Evolutionary conservation across 805 yeast species (phyloP).

Genomic region (Starmerella sirachaensis): DNA sequence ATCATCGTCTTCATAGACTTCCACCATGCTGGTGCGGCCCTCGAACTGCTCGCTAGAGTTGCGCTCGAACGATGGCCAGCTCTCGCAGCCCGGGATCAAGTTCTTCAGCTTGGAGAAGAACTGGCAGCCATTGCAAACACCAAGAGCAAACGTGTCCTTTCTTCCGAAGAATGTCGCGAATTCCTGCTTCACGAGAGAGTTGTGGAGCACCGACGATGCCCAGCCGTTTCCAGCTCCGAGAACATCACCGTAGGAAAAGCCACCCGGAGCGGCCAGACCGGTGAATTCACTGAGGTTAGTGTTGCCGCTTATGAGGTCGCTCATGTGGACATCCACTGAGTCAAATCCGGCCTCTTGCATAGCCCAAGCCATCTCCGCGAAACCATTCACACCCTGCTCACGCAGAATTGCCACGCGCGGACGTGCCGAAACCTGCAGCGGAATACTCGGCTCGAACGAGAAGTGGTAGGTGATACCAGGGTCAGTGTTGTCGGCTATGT

Average conservation of each 20-base stretch:
- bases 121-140: slow-evolving; percentile 98
- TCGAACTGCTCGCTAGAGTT: slow-evolving; percentile 91
- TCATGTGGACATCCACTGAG: slow-evolving; percentile 92
- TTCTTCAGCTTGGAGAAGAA: slow-evolving; percentile 77
- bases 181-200: slow-evolving; percentile 61
- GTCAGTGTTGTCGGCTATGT: slow-evolving; percentile 66
- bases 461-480: slow-evolving; percentile 82
- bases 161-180: slow-evolving; percentile 76
- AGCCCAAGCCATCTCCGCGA: slow-evolving; percentile 96
- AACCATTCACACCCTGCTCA: slow-evolving; percentile 98
- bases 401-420: slow-evolving; percentile 94
- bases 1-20: slow-evolving; percentile 35
- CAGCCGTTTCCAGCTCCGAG: slow-evolving; percentile 98
- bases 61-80: slow-evolving; percentile 93
- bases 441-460: slow-evolving; percentile 50
- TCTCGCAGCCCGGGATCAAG: slow-evolving; percentile 82
- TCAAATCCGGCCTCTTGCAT: slow-evolving; percentile 92
- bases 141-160: slow-evolving; percentile 87
- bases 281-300: slow-evolving; percentile 59
- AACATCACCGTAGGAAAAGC: slow-evolving; percentile 97
- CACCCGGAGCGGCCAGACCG: slow-evolving; percentile 97
- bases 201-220: slow-evolving; percentile 92
- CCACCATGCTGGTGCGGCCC: slow-evolving; percentile 85
- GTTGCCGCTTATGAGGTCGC: slow-evolving; percentile 68
- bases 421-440: slow-evolving; percentile 27